These are phyloP conservation scores for Pterocarpus macrocarpus DNA, from an alignment of 306 rosid genomes.

Conservation along the genomic window DNA sequence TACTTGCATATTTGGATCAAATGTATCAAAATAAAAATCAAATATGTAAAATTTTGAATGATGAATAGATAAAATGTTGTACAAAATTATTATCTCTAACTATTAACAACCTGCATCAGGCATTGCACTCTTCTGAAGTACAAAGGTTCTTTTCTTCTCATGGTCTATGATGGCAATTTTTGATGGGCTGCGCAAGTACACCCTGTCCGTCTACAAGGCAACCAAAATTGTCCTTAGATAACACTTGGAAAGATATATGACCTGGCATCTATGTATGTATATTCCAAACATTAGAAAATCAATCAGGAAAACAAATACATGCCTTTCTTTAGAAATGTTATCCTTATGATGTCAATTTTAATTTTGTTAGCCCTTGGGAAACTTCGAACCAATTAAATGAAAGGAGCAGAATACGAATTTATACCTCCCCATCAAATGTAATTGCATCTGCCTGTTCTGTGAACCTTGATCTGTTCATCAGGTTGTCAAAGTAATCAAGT, in stretches of 20 bases:
- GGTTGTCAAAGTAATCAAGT: constrained; percentile 77
- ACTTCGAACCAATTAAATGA: constrained; percentile 7
- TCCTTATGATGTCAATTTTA: background rate
- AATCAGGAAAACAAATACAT: background rate
- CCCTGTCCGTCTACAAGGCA: constrained; percentile 65
- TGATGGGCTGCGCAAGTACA: constrained; percentile 65
- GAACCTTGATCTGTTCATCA: constrained; percentile 63
- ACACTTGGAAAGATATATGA: background rate
- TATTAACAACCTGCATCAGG: constrained; percentile 69
- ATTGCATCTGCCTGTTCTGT: constrained; percentile 91
- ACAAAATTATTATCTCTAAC: background rate
- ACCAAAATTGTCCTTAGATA: constrained; percentile 39
- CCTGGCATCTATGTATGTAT: background rate
- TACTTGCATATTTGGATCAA: too few species aligned
- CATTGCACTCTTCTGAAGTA: constrained; percentile 70
- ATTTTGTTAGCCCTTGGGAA: constrained; percentile 8
- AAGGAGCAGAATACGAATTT: constrained; percentile 4
- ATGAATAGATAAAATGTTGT: background rate
- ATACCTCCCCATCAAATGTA: constrained; percentile 82
- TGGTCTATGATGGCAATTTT: constrained; percentile 87
- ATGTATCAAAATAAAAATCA: background rate
- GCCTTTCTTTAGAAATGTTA: background rate
- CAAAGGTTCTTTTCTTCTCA: constrained; percentile 82
- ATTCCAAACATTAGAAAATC: constrained; percentile 1
- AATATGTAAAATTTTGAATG: background rate